Evolutionary conservation across 441 rosid species (phyloP).

Genomic region (Daphne laureola): DNA sequence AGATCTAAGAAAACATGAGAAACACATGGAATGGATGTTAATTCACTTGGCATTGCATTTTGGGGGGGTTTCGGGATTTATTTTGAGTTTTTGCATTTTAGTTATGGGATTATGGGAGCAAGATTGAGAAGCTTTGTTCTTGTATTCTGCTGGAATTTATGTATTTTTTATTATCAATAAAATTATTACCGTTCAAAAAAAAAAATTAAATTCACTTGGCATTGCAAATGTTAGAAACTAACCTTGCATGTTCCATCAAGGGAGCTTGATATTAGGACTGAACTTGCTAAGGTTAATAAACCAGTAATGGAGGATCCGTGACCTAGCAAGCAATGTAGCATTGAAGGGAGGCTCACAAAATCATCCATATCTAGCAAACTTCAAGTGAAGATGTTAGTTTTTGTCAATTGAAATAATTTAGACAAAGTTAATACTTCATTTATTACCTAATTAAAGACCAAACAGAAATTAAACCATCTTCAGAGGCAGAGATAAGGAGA

Average conservation of each 20-base stretch:
- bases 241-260: conserved; percentile 54
- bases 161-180: too few relatives aligned
- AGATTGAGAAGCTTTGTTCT: too few relatives aligned
- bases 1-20: too few relatives aligned
- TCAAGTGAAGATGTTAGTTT: background rate
- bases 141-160: too few relatives aligned
- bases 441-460: conserved; percentile 52
- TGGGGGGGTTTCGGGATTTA: too few relatives aligned
- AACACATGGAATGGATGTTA: background rate
- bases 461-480: conserved; percentile 34
- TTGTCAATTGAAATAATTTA: background rate
- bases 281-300: conserved; percentile 22
- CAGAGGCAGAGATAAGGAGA: conserved; percentile 42
- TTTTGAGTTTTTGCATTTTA: too few relatives aligned
- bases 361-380: conserved; percentile 34
- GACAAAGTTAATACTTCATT: background rate
- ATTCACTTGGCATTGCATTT: too few relatives aligned
- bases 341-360: conserved; percentile 20
- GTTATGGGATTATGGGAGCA: too few relatives aligned
- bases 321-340: conserved; percentile 28
- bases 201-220: too few relatives aligned
- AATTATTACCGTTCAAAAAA: too few relatives aligned
- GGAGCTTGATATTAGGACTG: conserved; percentile 36
- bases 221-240: background rate
- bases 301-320: conserved; percentile 41